Evolutionary conservation across 441 rosid species (phyloP).

Genomic region (Erodium trifolium): DNA sequence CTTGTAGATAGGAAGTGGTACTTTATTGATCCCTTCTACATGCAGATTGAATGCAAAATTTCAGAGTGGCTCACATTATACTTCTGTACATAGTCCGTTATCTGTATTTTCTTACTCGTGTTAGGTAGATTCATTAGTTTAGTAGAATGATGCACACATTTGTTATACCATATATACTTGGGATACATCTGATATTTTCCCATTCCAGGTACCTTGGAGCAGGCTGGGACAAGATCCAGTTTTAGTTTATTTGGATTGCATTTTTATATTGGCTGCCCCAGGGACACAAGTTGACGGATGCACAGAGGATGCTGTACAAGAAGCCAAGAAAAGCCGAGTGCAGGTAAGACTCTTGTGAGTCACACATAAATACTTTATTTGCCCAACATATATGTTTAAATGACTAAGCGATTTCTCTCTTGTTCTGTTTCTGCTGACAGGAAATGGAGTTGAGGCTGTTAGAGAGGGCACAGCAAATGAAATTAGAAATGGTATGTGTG

Average conservation of each 20-base stretch:
- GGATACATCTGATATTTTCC: slow-evolving; percentile 8
- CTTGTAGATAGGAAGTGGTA: background rate
- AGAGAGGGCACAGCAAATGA: slow-evolving; percentile 58
- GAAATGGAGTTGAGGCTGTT: slow-evolving; percentile 87
- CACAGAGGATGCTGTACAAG: slow-evolving; percentile 86
- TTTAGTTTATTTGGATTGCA: slow-evolving; percentile 76
- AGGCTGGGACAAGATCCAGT: slow-evolving; percentile 99
- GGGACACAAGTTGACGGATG: slow-evolving; percentile 74
- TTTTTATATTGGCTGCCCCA: slow-evolving; percentile 84
- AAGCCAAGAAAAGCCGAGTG: slow-evolving; percentile 74
- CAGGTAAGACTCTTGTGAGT: slow-evolving; percentile 53
- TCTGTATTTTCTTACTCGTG: background rate
- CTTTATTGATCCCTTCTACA: background rate
- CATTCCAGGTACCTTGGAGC: slow-evolving; percentile 95
- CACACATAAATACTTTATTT: slow-evolving; percentile 11
- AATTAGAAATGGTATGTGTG: slow-evolving; percentile 76
- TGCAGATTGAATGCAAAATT: background rate
- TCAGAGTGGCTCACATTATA: background rate
- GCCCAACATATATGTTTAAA: slow-evolving; percentile 11
- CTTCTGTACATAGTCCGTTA: background rate
- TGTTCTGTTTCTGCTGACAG: slow-evolving; percentile 30
- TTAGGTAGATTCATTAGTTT: background rate
- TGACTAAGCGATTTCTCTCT: slow-evolving; percentile 13
- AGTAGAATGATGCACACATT: background rate
- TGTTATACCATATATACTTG: background rate